These are phyloP conservation scores for Neurospora cerealis DNA, from an alignment of 495 filamentous ascomycete genomes.

Conservation along the genomic window DNA sequence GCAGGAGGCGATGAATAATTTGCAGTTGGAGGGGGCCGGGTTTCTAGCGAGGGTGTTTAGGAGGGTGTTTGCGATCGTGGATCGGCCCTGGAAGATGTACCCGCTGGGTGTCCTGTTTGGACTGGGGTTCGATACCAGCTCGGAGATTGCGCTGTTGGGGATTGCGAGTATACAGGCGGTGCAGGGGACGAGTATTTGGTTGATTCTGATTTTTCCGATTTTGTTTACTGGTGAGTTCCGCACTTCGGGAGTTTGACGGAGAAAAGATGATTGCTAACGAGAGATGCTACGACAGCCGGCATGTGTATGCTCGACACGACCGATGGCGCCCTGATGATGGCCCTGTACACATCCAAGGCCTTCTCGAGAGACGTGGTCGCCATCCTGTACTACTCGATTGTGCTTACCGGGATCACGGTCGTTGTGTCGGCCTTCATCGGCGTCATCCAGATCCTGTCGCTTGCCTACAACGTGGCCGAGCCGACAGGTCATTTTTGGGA, in stretches of 20 bases:
- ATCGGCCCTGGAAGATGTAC: slow-evolving; percentile 97
- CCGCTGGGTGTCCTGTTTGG: slow-evolving; percentile 86
- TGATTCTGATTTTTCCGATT: slow-evolving; percentile 85
- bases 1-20: slow-evolving; percentile 43
- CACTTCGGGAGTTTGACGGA: background rate
- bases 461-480: slow-evolving; percentile 63
- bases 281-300: slow-evolving; percentile 42
- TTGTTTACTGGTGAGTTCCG: slow-evolving; percentile 66
- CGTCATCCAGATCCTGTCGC: slow-evolving; percentile 68
- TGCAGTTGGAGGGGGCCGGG: slow-evolving; percentile 69
- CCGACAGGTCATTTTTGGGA: slow-evolving; percentile 78
- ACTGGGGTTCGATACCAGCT: slow-evolving; percentile 91
- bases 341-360: slow-evolving; percentile 71
- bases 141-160: slow-evolving; percentile 84
- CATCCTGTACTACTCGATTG: slow-evolving; percentile 89
- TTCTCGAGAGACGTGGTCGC: slow-evolving; percentile 71
- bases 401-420: slow-evolving; percentile 80
- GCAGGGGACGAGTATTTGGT: slow-evolving; percentile 81
- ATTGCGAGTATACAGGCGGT: slow-evolving; percentile 80
- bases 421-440: slow-evolving; percentile 80
- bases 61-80: slow-evolving; percentile 71
- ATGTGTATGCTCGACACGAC: slow-evolving; percentile 88
- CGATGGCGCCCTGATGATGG: slow-evolving; percentile 92
- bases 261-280: slow-evolving; percentile 3
- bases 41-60: slow-evolving; percentile 63